Evolutionary conservation across 2,329 filamentous ascomycete species (phyloP), one percentile per base, ranked within the genome.

Genomic region (Fusarium proliferatum): DNA sequence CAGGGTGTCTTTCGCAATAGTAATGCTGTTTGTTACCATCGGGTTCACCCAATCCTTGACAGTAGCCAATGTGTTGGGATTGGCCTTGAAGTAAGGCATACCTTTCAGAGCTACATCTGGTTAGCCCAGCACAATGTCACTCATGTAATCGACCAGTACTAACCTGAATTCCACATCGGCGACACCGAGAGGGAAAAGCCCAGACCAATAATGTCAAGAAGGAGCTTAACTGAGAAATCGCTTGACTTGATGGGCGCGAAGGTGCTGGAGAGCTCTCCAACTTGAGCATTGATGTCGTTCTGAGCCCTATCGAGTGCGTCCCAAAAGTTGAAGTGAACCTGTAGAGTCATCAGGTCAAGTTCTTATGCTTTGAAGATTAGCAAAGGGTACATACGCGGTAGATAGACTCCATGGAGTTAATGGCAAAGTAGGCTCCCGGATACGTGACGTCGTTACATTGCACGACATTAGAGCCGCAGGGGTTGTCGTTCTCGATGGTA

Each of bases 331-430:
- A 53, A 53, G 17, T 28, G 33, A 21, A 53, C 49, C 33, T 38
- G 5, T 2, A 19, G 30, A n/a, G 13, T 16, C 3, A 15, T 52
- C n/a, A 26, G n/a, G 4, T 36, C 10, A 36, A 3, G 4, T 4
- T 21, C 9, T 34, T 3, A 10, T 4, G 2, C 8, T 6, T 3
- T 21, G 15, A 21, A 0, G 6, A 11, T 6, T 2, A 9, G 5
- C 19, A 9, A 15, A 26, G 4, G 17, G 4, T 21, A 3, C 17
- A 16, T 38, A 38, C 49, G 9, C 23, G 49, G 33, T 53, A 53
- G 23, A 53, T 38, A 2, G 49, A 53, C n/a, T 53, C 49, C 23
- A 38, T 26, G 3, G 49, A 53, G 33, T 53, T 53, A 17, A 53
- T 28, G 23, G 17, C 33, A 5, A 53, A 53, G 9, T 53, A 53